phyloP scores from a whole-genome alignment of 306 rosid species.

The Vigna hirtella region DNA sequence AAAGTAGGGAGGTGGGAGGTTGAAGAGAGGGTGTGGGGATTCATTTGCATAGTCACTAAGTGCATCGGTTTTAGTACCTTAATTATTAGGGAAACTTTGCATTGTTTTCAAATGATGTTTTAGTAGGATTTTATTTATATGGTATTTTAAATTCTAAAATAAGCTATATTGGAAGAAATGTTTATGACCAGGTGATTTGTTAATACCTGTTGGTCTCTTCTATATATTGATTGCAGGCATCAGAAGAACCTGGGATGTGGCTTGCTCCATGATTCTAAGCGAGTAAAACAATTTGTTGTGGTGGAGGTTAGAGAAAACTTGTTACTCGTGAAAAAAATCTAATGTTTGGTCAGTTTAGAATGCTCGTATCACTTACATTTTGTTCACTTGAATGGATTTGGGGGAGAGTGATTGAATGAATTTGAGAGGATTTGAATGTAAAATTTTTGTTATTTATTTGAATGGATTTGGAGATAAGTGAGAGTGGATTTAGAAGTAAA shows the following conservation, averaged over 20 bases:
- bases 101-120: background rate
- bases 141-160: background rate
- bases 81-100: background rate
- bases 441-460: no score
- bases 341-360: slow-evolving; percentile 9
- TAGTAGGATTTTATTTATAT: background rate
- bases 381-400: no score
- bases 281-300: background rate
- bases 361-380: background rate
- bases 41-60: background rate
- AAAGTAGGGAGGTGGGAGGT: background rate
- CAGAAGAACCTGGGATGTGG: background rate
- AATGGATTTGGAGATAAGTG: no score
- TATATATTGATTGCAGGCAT: slow-evolving; percentile 15
- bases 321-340: background rate
- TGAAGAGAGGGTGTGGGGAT: background rate
- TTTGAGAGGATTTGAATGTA: no score
- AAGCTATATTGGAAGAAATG: background rate
- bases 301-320: slow-evolving; percentile 25
- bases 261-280: background rate
- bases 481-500: no score
- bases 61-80: background rate
- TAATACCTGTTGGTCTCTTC: background rate
- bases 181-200: slow-evolving; percentile 7
- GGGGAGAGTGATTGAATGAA: no score